phyloP scores from a whole-genome alignment of 331 rosid species.

The Malus hybrid region DNA sequence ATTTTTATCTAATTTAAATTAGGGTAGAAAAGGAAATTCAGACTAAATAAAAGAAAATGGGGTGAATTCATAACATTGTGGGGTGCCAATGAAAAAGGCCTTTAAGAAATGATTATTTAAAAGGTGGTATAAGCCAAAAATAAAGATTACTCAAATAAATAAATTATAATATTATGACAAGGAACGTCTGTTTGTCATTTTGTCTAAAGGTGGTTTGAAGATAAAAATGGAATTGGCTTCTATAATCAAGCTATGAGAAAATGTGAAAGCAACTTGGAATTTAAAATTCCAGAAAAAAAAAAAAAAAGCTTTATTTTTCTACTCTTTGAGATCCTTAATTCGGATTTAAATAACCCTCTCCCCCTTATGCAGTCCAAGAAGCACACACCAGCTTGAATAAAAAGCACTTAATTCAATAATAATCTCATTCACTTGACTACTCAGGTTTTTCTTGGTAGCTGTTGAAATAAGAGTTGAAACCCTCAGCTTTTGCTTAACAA shows the following conservation, averaged over 20 bases:
- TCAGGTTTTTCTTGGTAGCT: conserved; percentile 23
- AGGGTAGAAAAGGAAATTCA: too few species aligned
- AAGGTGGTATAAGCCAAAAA: conserved; percentile 4
- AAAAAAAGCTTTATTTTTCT: not conserved
- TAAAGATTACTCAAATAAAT: not conserved
- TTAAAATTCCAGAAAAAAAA: conserved; percentile 9
- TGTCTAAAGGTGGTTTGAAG: conserved; percentile 38
- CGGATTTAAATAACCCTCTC: conserved; percentile 22
- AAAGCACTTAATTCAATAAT: conserved; percentile 7
- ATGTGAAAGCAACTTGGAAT: conserved; percentile 26
- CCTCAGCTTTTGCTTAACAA: conserved; percentile 18
- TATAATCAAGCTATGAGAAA: conserved; percentile 17
- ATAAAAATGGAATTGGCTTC: conserved; percentile 20
- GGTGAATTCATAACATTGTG: too few species aligned
- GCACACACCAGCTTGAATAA: not conserved
- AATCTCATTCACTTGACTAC: conserved; percentile 29
- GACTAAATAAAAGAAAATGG: too few species aligned
- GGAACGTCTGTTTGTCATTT: conserved; percentile 59
- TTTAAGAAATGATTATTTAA: conserved; percentile 10
- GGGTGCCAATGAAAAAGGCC: too few species aligned
- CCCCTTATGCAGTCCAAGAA: conserved; percentile 11
- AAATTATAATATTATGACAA: conserved; percentile 9
- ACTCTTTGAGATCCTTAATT: conserved; percentile 44
- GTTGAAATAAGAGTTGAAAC: conserved; percentile 2
- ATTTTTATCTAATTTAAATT: too few species aligned